A percentile compares a stretch with the other conserved stretches of the same genome.
Conservation (phyloP, 768 basidiomycete species). For the Imleria badia region DNA sequence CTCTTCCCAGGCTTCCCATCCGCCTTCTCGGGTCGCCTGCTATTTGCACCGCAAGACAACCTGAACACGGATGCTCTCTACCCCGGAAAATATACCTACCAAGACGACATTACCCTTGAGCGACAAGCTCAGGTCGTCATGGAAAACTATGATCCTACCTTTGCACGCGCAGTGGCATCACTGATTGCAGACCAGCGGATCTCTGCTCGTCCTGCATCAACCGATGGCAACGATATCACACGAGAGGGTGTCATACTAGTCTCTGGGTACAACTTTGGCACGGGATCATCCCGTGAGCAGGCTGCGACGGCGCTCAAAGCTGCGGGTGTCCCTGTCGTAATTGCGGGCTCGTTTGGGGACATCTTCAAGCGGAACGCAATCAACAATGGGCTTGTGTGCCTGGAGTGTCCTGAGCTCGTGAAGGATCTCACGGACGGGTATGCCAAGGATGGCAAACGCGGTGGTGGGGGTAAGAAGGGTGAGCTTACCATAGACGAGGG, state of each 20-base stretch:
- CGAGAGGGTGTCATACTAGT: conserved; percentile 77
- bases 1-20: conserved; percentile 82
- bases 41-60: conserved; percentile 96
- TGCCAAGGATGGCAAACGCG: conserved; percentile 71
- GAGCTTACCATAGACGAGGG: conserved; percentile 82
- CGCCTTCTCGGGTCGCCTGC: conserved; percentile 76
- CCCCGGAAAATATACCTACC: conserved; percentile 98
- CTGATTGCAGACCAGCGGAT: conserved; percentile 34
- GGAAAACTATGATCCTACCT: conserved; percentile 97
- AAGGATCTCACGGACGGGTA: conserved; percentile 75
- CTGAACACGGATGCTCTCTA: conserved; percentile 98
- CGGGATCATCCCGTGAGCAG: conserved; percentile 97
- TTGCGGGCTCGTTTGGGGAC: conserved; percentile 98
- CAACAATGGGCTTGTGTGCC: conserved; percentile 95
- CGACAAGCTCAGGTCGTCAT: conserved; percentile 95
- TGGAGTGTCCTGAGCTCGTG: conserved; percentile 90
- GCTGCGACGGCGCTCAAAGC: conserved; percentile 96
- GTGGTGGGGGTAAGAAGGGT: conserved; percentile 75
- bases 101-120: conserved; percentile 96
- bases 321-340: conserved; percentile 87
- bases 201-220: conserved; percentile 17
- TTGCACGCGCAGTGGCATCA: conserved; percentile 67
- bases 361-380: conserved; percentile 99
- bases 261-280: conserved; percentile 97
- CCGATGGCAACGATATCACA: conserved; percentile 18